Base-by-base conservation (phyloP, 169 alveolate genomes). In the Eimeria nieschulzi region DNA sequence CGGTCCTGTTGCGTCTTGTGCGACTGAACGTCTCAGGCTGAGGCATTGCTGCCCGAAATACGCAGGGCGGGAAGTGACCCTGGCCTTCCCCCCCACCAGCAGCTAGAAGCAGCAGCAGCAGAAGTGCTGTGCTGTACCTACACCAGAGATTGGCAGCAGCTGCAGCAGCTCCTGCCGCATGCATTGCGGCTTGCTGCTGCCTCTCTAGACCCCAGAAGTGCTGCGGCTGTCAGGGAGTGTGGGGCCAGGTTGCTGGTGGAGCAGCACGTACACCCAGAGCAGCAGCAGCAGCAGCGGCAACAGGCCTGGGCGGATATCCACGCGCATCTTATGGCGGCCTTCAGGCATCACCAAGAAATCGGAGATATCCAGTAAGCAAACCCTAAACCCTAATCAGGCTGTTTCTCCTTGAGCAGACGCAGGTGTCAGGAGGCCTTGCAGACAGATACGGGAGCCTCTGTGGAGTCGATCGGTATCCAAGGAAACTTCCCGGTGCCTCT, bases 261-360 rank as follows among this genome's bases (percentile, higher is more conserved):
- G 55, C 26, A 54, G 87, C 73, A 79, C 73, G 15, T 53, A 56
- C 87, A 55, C 87, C 72, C 87, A 2, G 87, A 56, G n/a, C 72
- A 54, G 73, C 73, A 79, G 73, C 61, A 75, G 39, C 56, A 56
- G 73, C 59, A 55, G 83, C 83, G 51, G 66, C 83, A 75, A 12
- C 87, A 79, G 5, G 72, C 87, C 51, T 79, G 87, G 87, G 55
- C 25, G 21, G 87, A 46, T 19, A 79, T 79, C 23, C 87, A 79
- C 55, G 87, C 87, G 63, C 87, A 79, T 19, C 87, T 79, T 17
- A 79, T 79, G 87, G 87, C 87, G 70, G 87, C 87, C 23, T 79
- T 79, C 21, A 68, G 87, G 10, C 87, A 79, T 33, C 72, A 79
- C 55, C 87, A 79, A 33, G 87, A 79, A 55, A 63, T 79, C 73